Conservation (phyloP, 2,329 filamentous ascomycete genomes). For the Westerdykella sp. region DNA sequence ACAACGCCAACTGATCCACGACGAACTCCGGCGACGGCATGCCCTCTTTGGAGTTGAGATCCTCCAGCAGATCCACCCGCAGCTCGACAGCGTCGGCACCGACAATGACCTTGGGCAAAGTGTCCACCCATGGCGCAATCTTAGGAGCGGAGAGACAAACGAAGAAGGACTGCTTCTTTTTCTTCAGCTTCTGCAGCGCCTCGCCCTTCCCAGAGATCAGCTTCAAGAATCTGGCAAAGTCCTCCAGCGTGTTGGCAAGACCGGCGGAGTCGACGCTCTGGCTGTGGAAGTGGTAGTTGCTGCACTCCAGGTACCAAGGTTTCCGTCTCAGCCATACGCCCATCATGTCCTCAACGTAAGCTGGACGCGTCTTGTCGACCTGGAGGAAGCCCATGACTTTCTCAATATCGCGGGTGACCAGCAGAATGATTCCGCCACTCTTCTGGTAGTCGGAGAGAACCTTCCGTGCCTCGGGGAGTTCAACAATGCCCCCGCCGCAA, state of each 20-base stretch:
- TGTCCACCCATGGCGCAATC: conserved; percentile 55
- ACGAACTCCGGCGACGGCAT: conserved; percentile 68
- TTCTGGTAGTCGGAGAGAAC: conserved; percentile 67
- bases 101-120: conserved; percentile 67
- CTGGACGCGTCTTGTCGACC: conserved; percentile 82
- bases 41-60: conserved; percentile 54
- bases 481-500: conserved; percentile 89
- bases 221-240: conserved; percentile 68
- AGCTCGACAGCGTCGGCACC: conserved; percentile 92
- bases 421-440: conserved; percentile 73
- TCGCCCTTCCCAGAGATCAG: conserved; percentile 57
- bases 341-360: conserved; percentile 88
- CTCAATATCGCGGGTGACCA: conserved; percentile 81
- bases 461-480: conserved; percentile 71
- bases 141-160: conserved; percentile 82
- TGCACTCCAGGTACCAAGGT: conserved; percentile 86
- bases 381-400: conserved; percentile 84
- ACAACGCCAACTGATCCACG: conserved; percentile 69
- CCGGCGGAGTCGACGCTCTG: conserved; percentile 53
- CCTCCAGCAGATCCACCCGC: conserved; percentile 80
- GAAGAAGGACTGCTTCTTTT: conserved; percentile 75
- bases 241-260: conserved; percentile 52
- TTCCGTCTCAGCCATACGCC: conserved; percentile 84
- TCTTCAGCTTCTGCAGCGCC: conserved; percentile 54
- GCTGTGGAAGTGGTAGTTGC: conserved; percentile 89